A percentile compares a stretch with the other conserved stretches of the same genome.
Evolutionary conservation across 2,329 filamentous ascomycete species (phyloP).

Genomic region (Pleomassaria siparia): DNA sequence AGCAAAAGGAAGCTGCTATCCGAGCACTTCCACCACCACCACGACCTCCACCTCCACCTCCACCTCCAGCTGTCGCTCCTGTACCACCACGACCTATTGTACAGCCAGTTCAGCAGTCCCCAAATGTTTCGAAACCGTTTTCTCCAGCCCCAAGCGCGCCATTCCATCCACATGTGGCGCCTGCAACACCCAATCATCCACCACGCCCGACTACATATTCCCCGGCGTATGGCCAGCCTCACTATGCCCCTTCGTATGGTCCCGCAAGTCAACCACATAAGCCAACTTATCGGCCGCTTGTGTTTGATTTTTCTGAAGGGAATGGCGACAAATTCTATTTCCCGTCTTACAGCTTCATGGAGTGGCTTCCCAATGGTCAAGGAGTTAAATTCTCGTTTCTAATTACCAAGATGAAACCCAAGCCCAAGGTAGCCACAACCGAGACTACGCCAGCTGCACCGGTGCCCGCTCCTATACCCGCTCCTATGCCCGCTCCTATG

Average conservation of each 20-base stretch:
- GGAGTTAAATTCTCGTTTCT: constrained; percentile 75
- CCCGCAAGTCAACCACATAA: constrained; percentile 45
- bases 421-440: constrained; percentile 39
- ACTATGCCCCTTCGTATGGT: constrained; percentile 24
- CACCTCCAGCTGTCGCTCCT: no score
- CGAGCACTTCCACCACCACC: constrained; percentile 23
- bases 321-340: constrained; percentile 75
- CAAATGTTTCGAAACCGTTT: constrained; percentile 18
- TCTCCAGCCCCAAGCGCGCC: constrained; percentile 10
- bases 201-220: constrained; percentile 21
- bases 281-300: constrained; percentile 46
- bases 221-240: constrained; percentile 20
- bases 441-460: constrained; percentile 27
- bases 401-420: constrained; percentile 66
- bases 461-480: constrained; percentile 9
- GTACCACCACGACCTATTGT: constrained; percentile 9
- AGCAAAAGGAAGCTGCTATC: constrained; percentile 42
- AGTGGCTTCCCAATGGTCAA: constrained; percentile 63
- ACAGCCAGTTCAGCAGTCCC: constrained; percentile 8
- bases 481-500: constrained; percentile 33
- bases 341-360: constrained; percentile 75
- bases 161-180: constrained; percentile 5
- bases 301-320: constrained; percentile 44
- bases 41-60: constrained; percentile 12
- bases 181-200: constrained; percentile 15